phyloP scores from a whole-genome alignment of 768 basidiomycete genomes.

The Leccinum aurantiacum region DNA sequence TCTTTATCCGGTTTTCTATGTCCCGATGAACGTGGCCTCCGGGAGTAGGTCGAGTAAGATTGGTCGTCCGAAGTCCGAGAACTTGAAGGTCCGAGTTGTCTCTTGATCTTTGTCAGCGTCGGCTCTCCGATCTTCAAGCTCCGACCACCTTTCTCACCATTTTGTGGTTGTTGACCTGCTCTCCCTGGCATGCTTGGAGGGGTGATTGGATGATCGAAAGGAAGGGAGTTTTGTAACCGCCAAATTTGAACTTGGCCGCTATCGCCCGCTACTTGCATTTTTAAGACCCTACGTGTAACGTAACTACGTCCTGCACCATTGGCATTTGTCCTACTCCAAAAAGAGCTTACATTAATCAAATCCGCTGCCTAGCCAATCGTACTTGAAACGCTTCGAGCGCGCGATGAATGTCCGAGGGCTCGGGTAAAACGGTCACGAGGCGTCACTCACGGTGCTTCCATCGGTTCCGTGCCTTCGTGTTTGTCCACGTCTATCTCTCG shows the following conservation, averaged over 20 bases:
- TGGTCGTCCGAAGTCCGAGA: neutral
- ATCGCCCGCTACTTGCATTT: neutral
- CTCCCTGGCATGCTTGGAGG: neutral
- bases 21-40: neutral
- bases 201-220: neutral
- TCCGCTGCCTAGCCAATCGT: neutral
- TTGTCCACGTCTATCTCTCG: neutral
- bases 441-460: neutral
- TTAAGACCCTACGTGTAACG: neutral
- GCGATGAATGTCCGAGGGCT: neutral
- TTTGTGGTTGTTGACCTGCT: neutral
- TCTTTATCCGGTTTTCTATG: neutral
- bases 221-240: neutral
- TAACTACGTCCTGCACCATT: neutral
- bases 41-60: neutral
- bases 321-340: neutral
- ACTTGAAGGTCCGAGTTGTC: neutral
- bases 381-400: neutral
- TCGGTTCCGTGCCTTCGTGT: neutral
- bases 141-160: neutral
- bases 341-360: neutral
- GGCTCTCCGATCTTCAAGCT: neutral
- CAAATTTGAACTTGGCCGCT: neutral
- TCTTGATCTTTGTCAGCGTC: neutral
- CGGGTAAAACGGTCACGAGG: neutral